Evolutionary conservation across 2,329 filamentous ascomycete genomes (phyloP), one percentile per base, ranked within the genome.

Genomic region (Alternaria ethzedia): DNA sequence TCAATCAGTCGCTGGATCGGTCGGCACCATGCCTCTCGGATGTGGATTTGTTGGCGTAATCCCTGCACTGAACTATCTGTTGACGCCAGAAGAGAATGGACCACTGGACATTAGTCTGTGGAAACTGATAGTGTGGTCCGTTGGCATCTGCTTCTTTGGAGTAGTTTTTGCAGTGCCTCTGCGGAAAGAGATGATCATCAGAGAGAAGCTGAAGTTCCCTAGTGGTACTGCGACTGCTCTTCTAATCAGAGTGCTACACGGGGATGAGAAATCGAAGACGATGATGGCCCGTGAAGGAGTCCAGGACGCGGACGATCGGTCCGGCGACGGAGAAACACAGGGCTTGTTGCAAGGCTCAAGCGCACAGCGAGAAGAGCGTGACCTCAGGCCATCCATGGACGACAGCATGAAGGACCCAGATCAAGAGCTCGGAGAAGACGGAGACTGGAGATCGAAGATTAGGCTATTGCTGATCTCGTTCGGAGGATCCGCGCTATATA

Each of bases 11-110:
- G 95, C 96, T 1, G 95, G 96, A 11, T 92, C 92, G 15, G 96
- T 98, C 80, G 96, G 95, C 1, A 97, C 96, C 6, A 98, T 98
- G 93, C 96, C 96, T 0, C 83, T 99, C 11, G 95, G 95, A 1
- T 97, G 95, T 72, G 96, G 96, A 2, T 97, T 98, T 76, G 95
- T 98, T 17, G 95, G 95, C 6, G 94, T 98, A 9, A 90, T 98
- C 64, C 96, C 96, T 1, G 95, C 95, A 0, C 86, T 99, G 83
- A 93, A 97, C 75, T 97, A 92, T 71, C 83, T 99, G 52, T 81
- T 99, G 55, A 89, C 87, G 56, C 82, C 88, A 2, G 89, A 92
- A 17, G 96, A 99, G 81, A 88, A 90, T 61, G 94, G 93, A 0
- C 93, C 93, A 0, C 80, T 97, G 17, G 83, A 87, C 57, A 82